Conservation (phyloP, 2,329 filamentous ascomycete species). For the Cladophialophora carrionii region DNA sequence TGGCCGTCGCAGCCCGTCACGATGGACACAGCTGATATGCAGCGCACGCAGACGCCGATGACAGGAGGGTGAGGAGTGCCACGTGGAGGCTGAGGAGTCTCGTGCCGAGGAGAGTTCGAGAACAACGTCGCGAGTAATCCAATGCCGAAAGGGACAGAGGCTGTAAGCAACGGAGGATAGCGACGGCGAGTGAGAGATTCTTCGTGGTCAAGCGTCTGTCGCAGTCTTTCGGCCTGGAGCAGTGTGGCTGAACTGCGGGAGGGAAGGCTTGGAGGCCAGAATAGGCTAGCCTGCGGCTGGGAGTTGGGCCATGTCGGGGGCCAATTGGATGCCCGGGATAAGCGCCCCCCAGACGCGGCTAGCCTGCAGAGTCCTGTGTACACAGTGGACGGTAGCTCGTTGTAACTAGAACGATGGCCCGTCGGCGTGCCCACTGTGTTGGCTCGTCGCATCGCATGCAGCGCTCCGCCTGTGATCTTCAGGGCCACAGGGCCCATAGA, state of each 20-base stretch:
- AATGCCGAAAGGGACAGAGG: not conserved
- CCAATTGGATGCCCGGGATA: conserved; percentile 16
- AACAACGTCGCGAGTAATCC: not conserved
- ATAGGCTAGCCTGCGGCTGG: conserved; percentile 3
- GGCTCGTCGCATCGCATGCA: not conserved
- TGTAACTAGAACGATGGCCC: too few species aligned
- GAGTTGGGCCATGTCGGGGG: not conserved
- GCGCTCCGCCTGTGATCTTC: not conserved
- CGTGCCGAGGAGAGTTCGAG: not conserved
- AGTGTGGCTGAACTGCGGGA: conserved; percentile 15
- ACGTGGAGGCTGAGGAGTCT: not conserved
- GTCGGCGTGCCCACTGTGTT: too few species aligned
- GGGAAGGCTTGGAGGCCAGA: not conserved
- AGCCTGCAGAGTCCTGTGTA: too few species aligned
- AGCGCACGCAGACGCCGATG: not conserved
- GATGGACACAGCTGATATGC: not conserved
- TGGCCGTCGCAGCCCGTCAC: conserved; percentile 1
- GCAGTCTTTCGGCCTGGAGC: conserved; percentile 4
- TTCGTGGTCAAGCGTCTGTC: not conserved
- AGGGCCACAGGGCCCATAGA: not conserved
- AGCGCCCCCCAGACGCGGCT: conserved; percentile 8
- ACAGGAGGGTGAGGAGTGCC: conserved; percentile 12
- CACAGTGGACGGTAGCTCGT: too few species aligned
- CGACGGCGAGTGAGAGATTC: conserved; percentile 13
- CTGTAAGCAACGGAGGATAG: conserved; percentile 2